Conservation (phyloP, 441 rosid species). For the Melianthus villosus region DNA sequence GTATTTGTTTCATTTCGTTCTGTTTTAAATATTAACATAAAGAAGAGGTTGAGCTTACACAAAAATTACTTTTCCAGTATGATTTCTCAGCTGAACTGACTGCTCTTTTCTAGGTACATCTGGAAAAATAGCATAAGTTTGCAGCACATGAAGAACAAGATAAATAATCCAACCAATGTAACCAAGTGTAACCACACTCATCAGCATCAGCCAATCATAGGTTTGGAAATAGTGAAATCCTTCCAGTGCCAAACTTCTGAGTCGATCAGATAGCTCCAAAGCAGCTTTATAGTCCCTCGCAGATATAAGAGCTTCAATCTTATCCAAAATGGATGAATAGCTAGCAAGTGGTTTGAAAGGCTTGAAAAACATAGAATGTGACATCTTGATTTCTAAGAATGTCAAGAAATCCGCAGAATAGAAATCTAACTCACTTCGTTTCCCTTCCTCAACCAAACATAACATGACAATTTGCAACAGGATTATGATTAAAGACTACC, state of each 20-base stretch:
- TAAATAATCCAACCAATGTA: slow-evolving; percentile 85
- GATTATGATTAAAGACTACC: no score
- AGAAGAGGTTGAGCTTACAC: slow-evolving; percentile 23
- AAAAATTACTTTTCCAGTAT: slow-evolving; percentile 58
- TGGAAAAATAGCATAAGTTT: slow-evolving; percentile 55
- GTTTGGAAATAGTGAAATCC: slow-evolving; percentile 94
- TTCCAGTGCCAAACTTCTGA: slow-evolving; percentile 66
- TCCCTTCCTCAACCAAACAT: no score
- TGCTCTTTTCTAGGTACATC: slow-evolving; percentile 33
- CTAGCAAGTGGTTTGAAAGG: slow-evolving; percentile 68
- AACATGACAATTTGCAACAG: no score
- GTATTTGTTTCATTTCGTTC: background rate
- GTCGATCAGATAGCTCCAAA: slow-evolving; percentile 44
- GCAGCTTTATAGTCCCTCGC: slow-evolving; percentile 44
- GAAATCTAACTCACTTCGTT: slow-evolving; percentile 4
- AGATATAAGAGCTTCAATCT: slow-evolving; percentile 50
- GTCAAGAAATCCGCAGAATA: slow-evolving; percentile 32
- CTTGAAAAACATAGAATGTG: slow-evolving; percentile 60
- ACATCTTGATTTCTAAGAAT: slow-evolving; percentile 55
- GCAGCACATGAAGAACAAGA: slow-evolving; percentile 72
- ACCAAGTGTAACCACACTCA: slow-evolving; percentile 71
- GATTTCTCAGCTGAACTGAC: slow-evolving; percentile 25
- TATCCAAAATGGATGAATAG: slow-evolving; percentile 29
- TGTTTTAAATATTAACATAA: slow-evolving; percentile 3
- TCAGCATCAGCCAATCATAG: slow-evolving; percentile 90